Evolutionary conservation across 2,329 filamentous ascomycete genomes (phyloP).

Genomic region (Hypoxylon sp.): DNA sequence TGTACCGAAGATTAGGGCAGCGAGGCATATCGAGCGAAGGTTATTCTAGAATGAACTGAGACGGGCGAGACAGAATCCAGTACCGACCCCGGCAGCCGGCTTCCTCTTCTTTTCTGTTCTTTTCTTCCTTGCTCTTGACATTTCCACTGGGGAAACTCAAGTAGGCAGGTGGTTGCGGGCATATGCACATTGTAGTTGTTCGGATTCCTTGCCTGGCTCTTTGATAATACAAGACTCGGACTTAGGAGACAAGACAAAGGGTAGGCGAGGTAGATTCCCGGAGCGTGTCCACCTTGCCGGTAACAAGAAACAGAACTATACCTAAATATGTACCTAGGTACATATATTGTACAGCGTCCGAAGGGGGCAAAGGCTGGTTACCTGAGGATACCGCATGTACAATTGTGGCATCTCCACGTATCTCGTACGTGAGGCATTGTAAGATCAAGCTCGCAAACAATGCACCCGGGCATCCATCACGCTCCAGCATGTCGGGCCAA

Average conservation of each 20-base stretch:
- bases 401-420: too few species aligned
- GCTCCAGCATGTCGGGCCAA: background rate
- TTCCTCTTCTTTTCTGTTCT: too few species aligned
- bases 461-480: background rate
- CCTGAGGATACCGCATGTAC: background rate
- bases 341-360: too few species aligned
- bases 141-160: background rate
- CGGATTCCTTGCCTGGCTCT: background rate
- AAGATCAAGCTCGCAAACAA: background rate
- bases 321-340: too few species aligned
- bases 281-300: slow-evolving; percentile 15
- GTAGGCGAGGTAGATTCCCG: slow-evolving; percentile 8
- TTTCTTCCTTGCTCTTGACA: background rate
- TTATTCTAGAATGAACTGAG: too few species aligned
- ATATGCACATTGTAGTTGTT: slow-evolving; percentile 2
- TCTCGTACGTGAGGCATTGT: too few species aligned
- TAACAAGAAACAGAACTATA: background rate
- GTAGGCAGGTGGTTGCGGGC: slow-evolving; percentile 6
- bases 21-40: too few species aligned
- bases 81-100: too few species aligned
- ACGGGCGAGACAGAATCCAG: too few species aligned
- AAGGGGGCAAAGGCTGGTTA: too few species aligned
- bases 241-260: slow-evolving; percentile 36
- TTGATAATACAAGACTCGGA: slow-evolving; percentile 15
- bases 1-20: too few species aligned